Evolutionary conservation across 495 filamentous ascomycete species (phyloP).

Genomic region (Penicillium riverlandense): DNA sequence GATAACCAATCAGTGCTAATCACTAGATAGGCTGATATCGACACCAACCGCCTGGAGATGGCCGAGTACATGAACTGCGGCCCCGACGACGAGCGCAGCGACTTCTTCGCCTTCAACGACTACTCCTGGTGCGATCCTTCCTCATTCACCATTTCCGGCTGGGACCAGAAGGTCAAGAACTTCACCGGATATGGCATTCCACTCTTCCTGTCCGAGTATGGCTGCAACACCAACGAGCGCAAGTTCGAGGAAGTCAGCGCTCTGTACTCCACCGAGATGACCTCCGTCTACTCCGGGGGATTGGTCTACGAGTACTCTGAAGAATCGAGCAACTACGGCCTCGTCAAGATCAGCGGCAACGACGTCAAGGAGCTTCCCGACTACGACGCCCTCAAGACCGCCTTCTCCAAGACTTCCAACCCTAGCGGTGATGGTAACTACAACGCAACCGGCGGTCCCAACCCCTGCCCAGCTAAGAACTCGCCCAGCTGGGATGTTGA

Average conservation of each 20-base stretch:
- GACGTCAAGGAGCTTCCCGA: constrained; percentile 51
- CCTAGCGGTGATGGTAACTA: constrained; percentile 74
- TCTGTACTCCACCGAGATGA: constrained; percentile 82
- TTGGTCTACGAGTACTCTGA: constrained; percentile 92
- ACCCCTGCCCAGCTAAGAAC: constrained; percentile 61
- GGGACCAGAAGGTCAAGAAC: constrained; percentile 86
- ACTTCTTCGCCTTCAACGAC: constrained; percentile 98
- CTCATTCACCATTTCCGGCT: constrained; percentile 68
- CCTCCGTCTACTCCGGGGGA: constrained; percentile 86
- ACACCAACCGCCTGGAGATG: constrained; percentile 81
- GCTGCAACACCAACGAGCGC: constrained; percentile 75
- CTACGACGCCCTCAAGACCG: constrained; percentile 59
- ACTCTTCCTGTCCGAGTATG: constrained; percentile 93
- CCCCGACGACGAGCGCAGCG: constrained; percentile 71
- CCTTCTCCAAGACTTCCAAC: constrained; percentile 53
- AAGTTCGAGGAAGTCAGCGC: constrained; percentile 73
- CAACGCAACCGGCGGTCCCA: constrained; percentile 57
- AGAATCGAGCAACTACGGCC: constrained; percentile 69
- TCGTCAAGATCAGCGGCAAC: constrained; percentile 59
- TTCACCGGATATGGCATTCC: constrained; percentile 87
- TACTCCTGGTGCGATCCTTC: constrained; percentile 95
- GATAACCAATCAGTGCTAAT: constrained; percentile 22
- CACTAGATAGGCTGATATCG: constrained; percentile 50
- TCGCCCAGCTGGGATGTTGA: constrained; percentile 65
- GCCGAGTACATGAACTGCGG: constrained; percentile 95